Percentiles rank a stretch among this genome's conserved stretches.
phyloP scores from a whole-genome alignment of 176 grass and related monocot genomes.

The Sorghum bicolor region DNA sequence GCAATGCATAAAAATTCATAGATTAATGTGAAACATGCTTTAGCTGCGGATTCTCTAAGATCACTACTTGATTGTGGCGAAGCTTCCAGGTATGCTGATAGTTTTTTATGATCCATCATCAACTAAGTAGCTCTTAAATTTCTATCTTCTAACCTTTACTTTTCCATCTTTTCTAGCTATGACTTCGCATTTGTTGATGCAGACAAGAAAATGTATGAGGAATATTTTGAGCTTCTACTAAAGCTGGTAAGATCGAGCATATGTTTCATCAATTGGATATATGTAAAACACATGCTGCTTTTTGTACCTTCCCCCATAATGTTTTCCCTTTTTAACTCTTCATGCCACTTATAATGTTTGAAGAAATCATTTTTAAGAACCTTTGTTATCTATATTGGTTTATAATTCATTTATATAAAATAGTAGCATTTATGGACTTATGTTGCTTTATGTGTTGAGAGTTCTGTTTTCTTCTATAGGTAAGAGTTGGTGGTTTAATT shows the following conservation, averaged over 20 bases:
- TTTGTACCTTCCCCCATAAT: neutral
- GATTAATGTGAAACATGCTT: slow-evolving; percentile 80
- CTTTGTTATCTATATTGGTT: neutral
- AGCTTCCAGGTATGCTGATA: slow-evolving; percentile 60
- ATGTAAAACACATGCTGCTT: neutral
- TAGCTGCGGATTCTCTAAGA: slow-evolving; percentile 78
- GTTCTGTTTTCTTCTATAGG: slow-evolving; percentile 44
- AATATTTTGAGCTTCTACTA: slow-evolving; percentile 90
- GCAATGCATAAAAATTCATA: slow-evolving; percentile 28
- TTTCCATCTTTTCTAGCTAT: slow-evolving; percentile 51
- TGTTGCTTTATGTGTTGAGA: neutral
- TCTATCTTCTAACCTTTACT: slow-evolving; percentile 19
- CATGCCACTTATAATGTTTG: neutral
- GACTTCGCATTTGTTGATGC: slow-evolving; percentile 99
- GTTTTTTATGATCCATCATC: neutral
- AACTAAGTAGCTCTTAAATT: slow-evolving; percentile 9
- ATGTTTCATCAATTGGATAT: slow-evolving; percentile 7
- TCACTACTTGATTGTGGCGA: slow-evolving; percentile 65
- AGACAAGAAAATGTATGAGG: slow-evolving; percentile 79
- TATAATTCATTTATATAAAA: neutral
- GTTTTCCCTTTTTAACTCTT: neutral
- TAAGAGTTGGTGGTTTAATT: slow-evolving; percentile 83
- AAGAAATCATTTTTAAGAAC: neutral
- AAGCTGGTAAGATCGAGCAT: slow-evolving; percentile 62
- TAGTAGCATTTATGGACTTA: neutral